phyloP scores from a whole-genome alignment of 306 rosid genomes.

The Trifolium fragiferum region DNA sequence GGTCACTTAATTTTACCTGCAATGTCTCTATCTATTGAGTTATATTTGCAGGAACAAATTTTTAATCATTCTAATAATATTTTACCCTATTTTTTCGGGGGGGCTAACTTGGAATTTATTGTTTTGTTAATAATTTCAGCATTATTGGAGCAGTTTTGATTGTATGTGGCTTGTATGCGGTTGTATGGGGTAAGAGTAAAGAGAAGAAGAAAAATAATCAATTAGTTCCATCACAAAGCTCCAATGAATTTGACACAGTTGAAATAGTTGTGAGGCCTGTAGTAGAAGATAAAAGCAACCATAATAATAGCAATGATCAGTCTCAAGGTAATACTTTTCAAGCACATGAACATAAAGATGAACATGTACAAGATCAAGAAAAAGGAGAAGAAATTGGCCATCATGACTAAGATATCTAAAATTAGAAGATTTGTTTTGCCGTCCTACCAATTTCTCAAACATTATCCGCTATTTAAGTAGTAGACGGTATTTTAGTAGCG shows the following conservation, averaged over 20 bases:
- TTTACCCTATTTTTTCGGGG: neutral
- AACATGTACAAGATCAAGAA: neutral
- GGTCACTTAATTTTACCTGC: no score
- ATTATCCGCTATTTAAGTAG: no score
- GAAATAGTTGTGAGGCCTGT: slow-evolving; percentile 18
- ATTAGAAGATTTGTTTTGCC: no score
- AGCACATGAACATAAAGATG: neutral
- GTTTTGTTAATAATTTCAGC: slow-evolving; percentile 34
- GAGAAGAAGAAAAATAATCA: slow-evolving; percentile 47
- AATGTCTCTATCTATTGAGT: no score
- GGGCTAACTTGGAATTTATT: neutral
- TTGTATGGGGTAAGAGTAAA: slow-evolving; percentile 60
- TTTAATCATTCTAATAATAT: neutral
- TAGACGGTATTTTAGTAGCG: no score
- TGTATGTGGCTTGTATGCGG: slow-evolving; percentile 52
- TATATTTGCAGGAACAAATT: no score
- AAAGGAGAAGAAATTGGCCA: neutral
- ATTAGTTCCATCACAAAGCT: slow-evolving; percentile 31
- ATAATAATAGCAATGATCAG: neutral
- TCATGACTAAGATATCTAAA: neutral
- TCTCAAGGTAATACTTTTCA: neutral
- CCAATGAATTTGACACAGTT: neutral
- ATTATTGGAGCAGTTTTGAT: slow-evolving; percentile 52
- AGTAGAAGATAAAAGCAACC: slow-evolving; percentile 26
- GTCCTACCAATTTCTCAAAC: no score